A percentile compares a stretch with the other conserved stretches of the same genome.
Evolutionary conservation across 2,329 filamentous ascomycete species (phyloP).

Genomic region (Paraphaeosphaeria sporulosa): DNA sequence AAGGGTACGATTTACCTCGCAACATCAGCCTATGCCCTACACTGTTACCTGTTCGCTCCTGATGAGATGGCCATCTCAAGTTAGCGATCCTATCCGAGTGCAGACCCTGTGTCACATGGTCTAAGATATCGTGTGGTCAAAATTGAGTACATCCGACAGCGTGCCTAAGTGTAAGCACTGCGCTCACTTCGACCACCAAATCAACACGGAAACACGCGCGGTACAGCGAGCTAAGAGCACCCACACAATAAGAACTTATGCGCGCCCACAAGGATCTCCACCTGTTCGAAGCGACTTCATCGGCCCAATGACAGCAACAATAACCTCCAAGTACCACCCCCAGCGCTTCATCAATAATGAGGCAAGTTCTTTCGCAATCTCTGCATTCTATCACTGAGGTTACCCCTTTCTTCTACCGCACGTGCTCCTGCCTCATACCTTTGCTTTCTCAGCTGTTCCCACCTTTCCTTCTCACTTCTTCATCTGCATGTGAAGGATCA

Average conservation of each 20-base stretch:
- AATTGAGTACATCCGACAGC: background rate
- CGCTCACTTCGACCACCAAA: background rate
- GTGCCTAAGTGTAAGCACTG: slow-evolving; percentile 1
- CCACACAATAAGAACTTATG: background rate
- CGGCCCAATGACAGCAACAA: background rate
- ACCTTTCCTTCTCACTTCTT: background rate
- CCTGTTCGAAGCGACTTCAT: too few species aligned
- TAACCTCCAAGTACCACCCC: slow-evolving; percentile 14
- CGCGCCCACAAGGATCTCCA: background rate
- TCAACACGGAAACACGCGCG: background rate
- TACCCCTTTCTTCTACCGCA: background rate
- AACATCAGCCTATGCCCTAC: background rate
- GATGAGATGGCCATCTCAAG: background rate
- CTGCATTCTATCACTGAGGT: background rate
- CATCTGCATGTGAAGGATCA: background rate
- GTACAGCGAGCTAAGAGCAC: background rate
- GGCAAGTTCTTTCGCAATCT: slow-evolving; percentile 4
- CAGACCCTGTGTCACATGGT: background rate
- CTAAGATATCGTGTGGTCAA: background rate
- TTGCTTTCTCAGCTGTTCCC: background rate
- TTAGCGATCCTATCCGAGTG: background rate
- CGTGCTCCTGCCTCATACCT: background rate
- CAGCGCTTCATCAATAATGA: slow-evolving; percentile 30
- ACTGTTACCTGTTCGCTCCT: background rate
- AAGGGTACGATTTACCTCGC: background rate